Evolutionary conservation across 108 stramenopile genomes (phyloP).

Genomic region (Chaetoceros tenuissimus): DNA sequence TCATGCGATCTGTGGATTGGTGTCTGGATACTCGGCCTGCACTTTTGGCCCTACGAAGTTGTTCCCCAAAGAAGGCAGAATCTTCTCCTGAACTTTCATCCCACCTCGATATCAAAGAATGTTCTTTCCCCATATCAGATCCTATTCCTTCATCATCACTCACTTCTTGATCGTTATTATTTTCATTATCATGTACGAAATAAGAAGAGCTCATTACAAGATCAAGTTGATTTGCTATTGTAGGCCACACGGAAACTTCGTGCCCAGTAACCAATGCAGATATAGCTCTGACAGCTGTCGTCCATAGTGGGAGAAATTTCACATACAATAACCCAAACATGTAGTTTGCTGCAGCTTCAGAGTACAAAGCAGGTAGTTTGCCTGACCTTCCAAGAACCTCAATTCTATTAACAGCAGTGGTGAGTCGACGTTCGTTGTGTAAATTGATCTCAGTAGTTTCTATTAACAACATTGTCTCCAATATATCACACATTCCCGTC

Average conservation of each 20-base stretch:
- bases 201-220: conserved; percentile 23
- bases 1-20: conserved; percentile 37
- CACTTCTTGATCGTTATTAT: background rate
- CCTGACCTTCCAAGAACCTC: conserved; percentile 64
- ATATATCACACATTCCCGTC: conserved; percentile 48
- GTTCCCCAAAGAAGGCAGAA: conserved; percentile 30
- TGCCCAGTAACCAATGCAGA: conserved; percentile 40
- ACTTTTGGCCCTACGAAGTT: conserved; percentile 11
- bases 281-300: conserved; percentile 38
- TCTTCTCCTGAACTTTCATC: conserved; percentile 39
- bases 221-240: conserved; percentile 32
- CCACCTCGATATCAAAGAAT: conserved; percentile 19
- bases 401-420: conserved; percentile 40
- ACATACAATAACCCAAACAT: conserved; percentile 70
- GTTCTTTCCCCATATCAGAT: background rate
- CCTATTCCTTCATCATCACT: background rate
- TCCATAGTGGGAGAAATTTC: conserved; percentile 79
- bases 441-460: conserved; percentile 56
- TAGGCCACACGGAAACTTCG: conserved; percentile 47
- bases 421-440: conserved; percentile 43
- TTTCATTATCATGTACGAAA: background rate
- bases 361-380: conserved; percentile 62
- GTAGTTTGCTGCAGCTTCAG: conserved; percentile 61
- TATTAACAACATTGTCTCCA: conserved; percentile 40
- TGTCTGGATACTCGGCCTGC: conserved; percentile 41